Percentiles rank a stretch among this genome's conserved stretches.
Conservation (phyloP, 805 yeast species). For the Candida michaelii region DNA sequence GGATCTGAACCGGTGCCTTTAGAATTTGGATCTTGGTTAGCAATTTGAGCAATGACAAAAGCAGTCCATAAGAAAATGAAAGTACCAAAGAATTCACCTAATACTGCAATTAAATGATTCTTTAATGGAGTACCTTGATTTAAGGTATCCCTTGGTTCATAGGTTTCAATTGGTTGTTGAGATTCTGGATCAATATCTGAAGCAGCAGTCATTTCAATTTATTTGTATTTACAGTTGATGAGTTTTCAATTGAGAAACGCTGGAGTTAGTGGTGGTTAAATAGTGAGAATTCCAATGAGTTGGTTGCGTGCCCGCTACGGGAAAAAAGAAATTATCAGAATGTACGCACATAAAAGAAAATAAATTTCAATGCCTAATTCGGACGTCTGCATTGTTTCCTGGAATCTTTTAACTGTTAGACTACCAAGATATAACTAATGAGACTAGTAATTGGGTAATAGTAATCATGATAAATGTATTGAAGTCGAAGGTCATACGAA, state of each 20-base stretch:
- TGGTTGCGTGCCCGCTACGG: neutral
- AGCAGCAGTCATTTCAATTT: constrained; percentile 19
- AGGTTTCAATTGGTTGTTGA: constrained; percentile 25
- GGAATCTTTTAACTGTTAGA: too few relatives aligned
- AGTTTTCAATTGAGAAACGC: too few relatives aligned
- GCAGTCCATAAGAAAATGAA: constrained; percentile 83
- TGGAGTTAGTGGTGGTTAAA: constrained; percentile 2
- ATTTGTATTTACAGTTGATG: neutral
- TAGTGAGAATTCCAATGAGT: neutral
- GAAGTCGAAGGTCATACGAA: too few relatives aligned
- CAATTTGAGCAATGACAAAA: constrained; percentile 78
- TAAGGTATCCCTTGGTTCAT: constrained; percentile 23
- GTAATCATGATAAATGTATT: too few relatives aligned
- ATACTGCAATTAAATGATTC: constrained; percentile 65
- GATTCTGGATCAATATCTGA: constrained; percentile 26
- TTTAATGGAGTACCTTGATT: constrained; percentile 22
- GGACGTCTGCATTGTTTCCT: too few relatives aligned
- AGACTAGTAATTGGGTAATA: too few relatives aligned
- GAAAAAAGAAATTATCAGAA: neutral
- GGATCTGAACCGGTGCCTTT: constrained; percentile 53
- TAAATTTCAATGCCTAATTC: constrained; percentile 4
- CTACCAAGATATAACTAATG: too few relatives aligned
- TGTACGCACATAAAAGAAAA: constrained; percentile 1
- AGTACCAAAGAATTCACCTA: constrained; percentile 86
- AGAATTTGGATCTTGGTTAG: constrained; percentile 55